Percentiles rank a stretch among this genome's conserved stretches.
Conservation (phyloP, 1,284 basidiomycete species). For the Mycena sp. region DNA sequence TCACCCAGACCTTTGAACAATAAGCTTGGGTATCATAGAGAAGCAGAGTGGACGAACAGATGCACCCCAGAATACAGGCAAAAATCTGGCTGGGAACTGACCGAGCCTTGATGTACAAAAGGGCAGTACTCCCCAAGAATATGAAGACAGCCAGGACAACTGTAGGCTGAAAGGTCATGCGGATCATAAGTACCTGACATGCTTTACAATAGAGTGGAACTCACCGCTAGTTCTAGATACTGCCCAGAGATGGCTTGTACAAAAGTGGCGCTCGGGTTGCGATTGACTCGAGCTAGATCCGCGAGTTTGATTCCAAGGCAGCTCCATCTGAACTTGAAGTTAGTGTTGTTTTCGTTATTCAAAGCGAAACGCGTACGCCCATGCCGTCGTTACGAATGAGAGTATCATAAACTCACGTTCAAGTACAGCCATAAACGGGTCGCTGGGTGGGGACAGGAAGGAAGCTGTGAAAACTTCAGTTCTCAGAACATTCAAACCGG, state of each 20-base stretch:
- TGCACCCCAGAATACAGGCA: constrained; percentile 45
- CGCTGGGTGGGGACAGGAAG: constrained; percentile 73
- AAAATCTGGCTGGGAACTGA: constrained; percentile 73
- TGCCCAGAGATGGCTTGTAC: constrained; percentile 55
- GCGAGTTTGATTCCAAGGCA: constrained; percentile 75
- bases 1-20: constrained; percentile 21
- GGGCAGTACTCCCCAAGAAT: constrained; percentile 66
- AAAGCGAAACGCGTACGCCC: constrained; percentile 64
- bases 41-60: constrained; percentile 18
- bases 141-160: constrained; percentile 74
- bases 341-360: not conserved
- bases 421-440: constrained; percentile 73
- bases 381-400: constrained; percentile 58
- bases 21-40: not conserved
- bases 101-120: constrained; percentile 73
- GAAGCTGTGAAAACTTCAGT: constrained; percentile 51
- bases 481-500: not conserved
- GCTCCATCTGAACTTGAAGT: constrained; percentile 59
- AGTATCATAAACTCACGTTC: constrained; percentile 77
- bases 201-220: constrained; percentile 31
- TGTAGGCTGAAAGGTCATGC: constrained; percentile 52
- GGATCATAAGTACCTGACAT: too few species aligned
- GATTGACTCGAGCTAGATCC: constrained; percentile 61
- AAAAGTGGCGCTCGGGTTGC: constrained; percentile 50
- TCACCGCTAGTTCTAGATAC: constrained; percentile 68